Conservation (phyloP, 306 rosid species). For the Sindora glabra region DNA sequence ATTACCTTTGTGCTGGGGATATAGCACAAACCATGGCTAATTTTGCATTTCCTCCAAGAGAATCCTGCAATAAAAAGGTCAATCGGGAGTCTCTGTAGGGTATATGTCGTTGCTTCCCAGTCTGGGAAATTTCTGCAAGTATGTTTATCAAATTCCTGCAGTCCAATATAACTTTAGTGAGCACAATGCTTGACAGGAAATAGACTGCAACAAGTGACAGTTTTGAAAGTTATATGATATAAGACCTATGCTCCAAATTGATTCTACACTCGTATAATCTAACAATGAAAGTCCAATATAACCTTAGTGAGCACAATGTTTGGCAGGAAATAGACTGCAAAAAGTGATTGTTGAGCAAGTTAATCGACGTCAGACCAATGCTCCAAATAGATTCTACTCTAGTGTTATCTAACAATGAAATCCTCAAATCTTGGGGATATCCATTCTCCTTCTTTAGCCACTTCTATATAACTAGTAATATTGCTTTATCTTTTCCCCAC, state of each 20-base stretch:
- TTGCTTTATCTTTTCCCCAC: too few species aligned
- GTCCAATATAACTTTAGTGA: conserved; percentile 12
- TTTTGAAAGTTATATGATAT: conserved; percentile 1
- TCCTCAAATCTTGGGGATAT: too few species aligned
- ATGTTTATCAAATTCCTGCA: conserved; percentile 98
- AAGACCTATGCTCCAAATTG: not conserved
- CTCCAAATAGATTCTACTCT: too few species aligned
- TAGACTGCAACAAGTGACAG: not conserved
- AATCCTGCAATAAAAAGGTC: conserved; percentile 93
- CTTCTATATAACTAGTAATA: too few species aligned
- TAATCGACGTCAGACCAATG: not conserved
- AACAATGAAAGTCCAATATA: conserved; percentile 18
- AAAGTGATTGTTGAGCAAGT: not conserved
- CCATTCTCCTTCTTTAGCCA: too few species aligned
- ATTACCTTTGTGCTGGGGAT: conserved; percentile 88
- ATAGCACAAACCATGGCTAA: conserved; percentile 99
- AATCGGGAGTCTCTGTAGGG: conserved; percentile 96
- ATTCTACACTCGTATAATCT: not conserved
- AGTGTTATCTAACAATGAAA: too few species aligned
- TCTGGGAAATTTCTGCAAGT: conserved; percentile 97
- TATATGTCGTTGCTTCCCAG: conserved; percentile 95
- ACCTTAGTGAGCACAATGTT: conserved; percentile 13
- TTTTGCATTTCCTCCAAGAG: conserved; percentile 98
- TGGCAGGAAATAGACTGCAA: not conserved
- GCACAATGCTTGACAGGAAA: conserved; percentile 10